Percentiles rank a stretch among this genome's conserved stretches.
Evolutionary conservation across 441 rosid genomes (phyloP).

Genomic region (Lepidium campestre): DNA sequence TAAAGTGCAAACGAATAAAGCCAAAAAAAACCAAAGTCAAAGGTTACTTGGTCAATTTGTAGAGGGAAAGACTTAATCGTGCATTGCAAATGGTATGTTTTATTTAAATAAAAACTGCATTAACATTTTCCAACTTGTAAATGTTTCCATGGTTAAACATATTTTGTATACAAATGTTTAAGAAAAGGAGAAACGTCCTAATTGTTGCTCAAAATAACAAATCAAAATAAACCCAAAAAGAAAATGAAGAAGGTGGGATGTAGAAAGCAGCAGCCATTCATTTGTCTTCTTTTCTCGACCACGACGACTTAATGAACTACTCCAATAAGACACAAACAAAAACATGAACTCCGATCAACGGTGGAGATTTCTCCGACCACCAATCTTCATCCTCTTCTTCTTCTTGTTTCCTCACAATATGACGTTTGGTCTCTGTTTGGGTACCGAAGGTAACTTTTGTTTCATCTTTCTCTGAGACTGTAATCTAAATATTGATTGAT

Average conservation of each 20-base stretch:
- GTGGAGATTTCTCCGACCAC: slow-evolving; percentile 31
- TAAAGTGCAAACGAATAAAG: background rate
- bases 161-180: background rate
- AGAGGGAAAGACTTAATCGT: slow-evolving; percentile 19
- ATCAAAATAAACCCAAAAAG: background rate
- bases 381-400: slow-evolving; percentile 30
- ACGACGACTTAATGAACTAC: slow-evolving; percentile 26
- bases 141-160: slow-evolving; percentile 17
- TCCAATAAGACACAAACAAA: slow-evolving; percentile 3
- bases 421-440: slow-evolving; percentile 38
- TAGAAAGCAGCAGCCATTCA: slow-evolving; percentile 26
- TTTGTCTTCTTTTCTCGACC: slow-evolving; percentile 18
- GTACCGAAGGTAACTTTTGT: slow-evolving; percentile 48
- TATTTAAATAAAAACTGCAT: background rate
- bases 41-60: slow-evolving; percentile 23
- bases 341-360: slow-evolving; percentile 27
- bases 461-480: background rate
- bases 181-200: background rate
- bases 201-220: slow-evolving; percentile 1
- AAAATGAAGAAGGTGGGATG: slow-evolving; percentile 12
- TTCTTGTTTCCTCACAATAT: slow-evolving; percentile 31
- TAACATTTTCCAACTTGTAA: slow-evolving; percentile 8
- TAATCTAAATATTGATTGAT: background rate
- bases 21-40: slow-evolving; percentile 1
- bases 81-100: slow-evolving; percentile 25